Evolutionary conservation across 2,329 filamentous ascomycete species (phyloP), one percentile per base, ranked within the genome.

Genomic region (Ceratocystis cacaofunesta): DNA sequence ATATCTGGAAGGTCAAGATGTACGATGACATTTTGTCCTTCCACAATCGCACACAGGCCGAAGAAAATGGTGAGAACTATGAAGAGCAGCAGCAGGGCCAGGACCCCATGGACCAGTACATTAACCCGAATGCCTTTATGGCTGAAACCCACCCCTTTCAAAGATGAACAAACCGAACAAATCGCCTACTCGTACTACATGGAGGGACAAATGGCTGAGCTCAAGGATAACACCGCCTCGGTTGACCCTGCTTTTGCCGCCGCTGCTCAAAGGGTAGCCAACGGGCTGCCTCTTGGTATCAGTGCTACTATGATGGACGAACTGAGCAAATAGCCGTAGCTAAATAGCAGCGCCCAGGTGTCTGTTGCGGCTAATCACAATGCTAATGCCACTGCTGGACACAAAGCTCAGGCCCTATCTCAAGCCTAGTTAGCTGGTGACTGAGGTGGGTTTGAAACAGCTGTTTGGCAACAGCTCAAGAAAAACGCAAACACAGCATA

Each of bases 1-100:
- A 99, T 74, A 96, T 92, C n/a, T 99, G 94, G 94, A 99, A 99
- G 80, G 96, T 99, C 74, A 99, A 97, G 94, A 99, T 99, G 94
- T 96, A 81, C 73, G 88, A 75, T 30, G 48, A 67, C 44, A 97
- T 99, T 72, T 87, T 97, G 71, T 92, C 97, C 76, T 97, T 96
- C 77, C 94, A 97, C 78, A 96, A 97, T 73, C 91, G 95, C 65
- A 65, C 61, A 32, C 62, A 63, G n/a, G 52, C 52, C 52, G 46
- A 66, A 50, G 19, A 46, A 41, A 65, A 57, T 63, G 61, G 61
- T 61, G 64, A 66, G 55, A 64, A 32, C 52, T 62, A 25, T 61
- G 61, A n/a, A 55, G 52, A 62, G 41, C n/a, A 25, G 41, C n/a
- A 25, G 8, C 36, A 50, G 57, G 25, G 25, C 41, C 28, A 57